Evolutionary conservation across 1,284 basidiomycete genomes (phyloP), one percentile per base, ranked within the genome.

Genomic region (Heterobasidion occidentale): DNA sequence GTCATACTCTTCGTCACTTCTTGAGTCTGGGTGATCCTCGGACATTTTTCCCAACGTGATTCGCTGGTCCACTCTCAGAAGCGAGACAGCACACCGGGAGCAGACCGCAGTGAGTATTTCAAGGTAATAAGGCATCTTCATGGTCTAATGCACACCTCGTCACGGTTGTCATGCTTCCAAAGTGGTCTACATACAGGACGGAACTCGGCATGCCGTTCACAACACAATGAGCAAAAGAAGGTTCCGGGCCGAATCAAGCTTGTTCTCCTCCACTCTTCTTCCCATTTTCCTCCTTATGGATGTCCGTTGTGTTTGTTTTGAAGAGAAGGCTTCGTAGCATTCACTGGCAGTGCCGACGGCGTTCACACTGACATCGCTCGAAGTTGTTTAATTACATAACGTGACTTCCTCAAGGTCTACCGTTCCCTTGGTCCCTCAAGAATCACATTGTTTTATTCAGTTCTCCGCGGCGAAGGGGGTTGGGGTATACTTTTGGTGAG

Each of bases 381-480:
- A 11, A 12, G n/a, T 42, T 42, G 5, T 42, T 9, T 42, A 42
- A 45, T 53, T 46, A 45, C 52, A 35, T 46, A 33, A 53, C n/a
- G 17, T 35, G 44, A 44, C 45, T 53, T 42, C 12, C 38, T 42
- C 11, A n/a, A 42, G 38, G 38, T 42, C 38, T 12, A 42, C n/a
- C n/a, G 38, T 6, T n/a, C 38, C 11, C 38, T 42, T 27, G 27
- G 27, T 27, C 27, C 27, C 27, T 27, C 27, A 27, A 27, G 27
- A 27, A 27, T 27, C 27, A 27, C 27, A 27, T 27, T 27, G 5
- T 27, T 20, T 52, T 33, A 14, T 36, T 51, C 17, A 38, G 20
- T 53, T 53, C 52, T 53, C 52, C 52, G 52, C 52, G 52, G 52
- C 52, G 52, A 53, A 53, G 52, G 34, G 19, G 27, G n/a, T 42